phyloP scores from a whole-genome alignment of 805 yeast species.

The Saturnispora serradocipensis region DNA sequence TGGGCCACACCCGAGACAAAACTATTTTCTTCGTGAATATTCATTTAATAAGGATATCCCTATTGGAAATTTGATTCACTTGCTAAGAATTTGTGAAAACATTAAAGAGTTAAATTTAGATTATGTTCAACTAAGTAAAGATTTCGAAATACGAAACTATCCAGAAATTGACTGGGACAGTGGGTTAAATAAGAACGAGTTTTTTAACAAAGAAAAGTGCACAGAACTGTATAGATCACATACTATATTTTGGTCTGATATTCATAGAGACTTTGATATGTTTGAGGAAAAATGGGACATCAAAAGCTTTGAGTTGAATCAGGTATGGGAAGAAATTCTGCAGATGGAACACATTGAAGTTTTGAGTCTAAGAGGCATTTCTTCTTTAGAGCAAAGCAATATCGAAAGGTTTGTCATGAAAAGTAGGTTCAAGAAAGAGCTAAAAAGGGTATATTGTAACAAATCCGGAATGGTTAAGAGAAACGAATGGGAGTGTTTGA shows the following conservation, averaged over 20 bases:
- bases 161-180: constrained; percentile 29
- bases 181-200: constrained; percentile 17
- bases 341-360: constrained; percentile 15
- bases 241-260: constrained; percentile 25
- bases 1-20: constrained; percentile 50
- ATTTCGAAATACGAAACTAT: constrained; percentile 44
- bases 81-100: constrained; percentile 60
- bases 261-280: constrained; percentile 27
- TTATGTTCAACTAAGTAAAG: constrained; percentile 53
- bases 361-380: constrained; percentile 23
- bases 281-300: constrained; percentile 6
- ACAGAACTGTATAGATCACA: constrained; percentile 8
- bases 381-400: constrained; percentile 28
- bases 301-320: constrained; percentile 34
- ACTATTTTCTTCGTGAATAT: constrained; percentile 52
- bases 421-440: constrained; percentile 13
- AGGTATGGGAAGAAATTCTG: constrained; percentile 25
- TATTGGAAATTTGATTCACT: constrained; percentile 61
- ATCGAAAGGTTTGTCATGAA: constrained; percentile 13
- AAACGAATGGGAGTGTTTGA: constrained; percentile 36
- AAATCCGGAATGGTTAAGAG: constrained; percentile 42
- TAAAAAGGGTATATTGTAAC: constrained; percentile 31
- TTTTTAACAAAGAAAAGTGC: constrained; percentile 3
- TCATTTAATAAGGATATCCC: constrained; percentile 70
- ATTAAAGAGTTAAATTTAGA: constrained; percentile 48